Percentiles rank a stretch among this genome's conserved stretches.
These are phyloP conservation scores for Cyberlindnera lachancei DNA, from an alignment of 805 yeast species.

Conservation along the genomic window DNA sequence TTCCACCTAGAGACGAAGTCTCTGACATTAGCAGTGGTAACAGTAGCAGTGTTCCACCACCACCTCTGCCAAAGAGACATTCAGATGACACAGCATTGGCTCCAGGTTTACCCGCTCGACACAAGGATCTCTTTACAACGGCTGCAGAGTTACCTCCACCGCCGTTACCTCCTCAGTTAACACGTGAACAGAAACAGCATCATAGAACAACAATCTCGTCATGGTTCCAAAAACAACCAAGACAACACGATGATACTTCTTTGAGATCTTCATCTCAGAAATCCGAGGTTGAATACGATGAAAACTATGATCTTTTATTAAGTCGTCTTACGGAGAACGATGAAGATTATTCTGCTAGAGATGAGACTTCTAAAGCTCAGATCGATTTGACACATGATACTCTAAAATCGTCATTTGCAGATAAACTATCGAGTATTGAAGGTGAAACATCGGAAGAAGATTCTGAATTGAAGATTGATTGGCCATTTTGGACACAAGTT, in stretches of 20 bases:
- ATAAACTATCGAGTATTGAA: constrained; percentile 15
- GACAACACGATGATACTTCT: constrained; percentile 4
- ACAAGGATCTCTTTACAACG: constrained; percentile 7
- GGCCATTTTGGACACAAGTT: constrained; percentile 85
- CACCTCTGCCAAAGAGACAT: constrained; percentile 5
- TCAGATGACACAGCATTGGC: neutral
- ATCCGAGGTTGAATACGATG: constrained; percentile 21
- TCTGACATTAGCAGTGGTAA: constrained; percentile 3
- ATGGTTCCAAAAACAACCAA: constrained; percentile 20
- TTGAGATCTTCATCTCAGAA: constrained; percentile 13
- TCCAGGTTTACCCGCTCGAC: constrained; percentile 3
- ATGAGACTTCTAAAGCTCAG: constrained; percentile 45
- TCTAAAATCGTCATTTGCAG: constrained; percentile 26
- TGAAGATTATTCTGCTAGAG: constrained; percentile 41
- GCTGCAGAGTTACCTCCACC: constrained; percentile 25
- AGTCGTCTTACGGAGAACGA: constrained; percentile 52
- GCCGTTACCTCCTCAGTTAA: constrained; percentile 21
- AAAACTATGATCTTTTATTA: constrained; percentile 52
- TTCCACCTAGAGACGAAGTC: constrained; percentile 16
- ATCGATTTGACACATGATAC: constrained; percentile 39
- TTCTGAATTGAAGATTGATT: constrained; percentile 41
- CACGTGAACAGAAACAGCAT: constrained; percentile 16
- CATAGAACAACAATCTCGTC: constrained; percentile 19
- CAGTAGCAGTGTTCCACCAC: neutral
- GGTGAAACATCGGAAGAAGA: constrained; percentile 8